Evolutionary conservation across 2,329 filamentous ascomycete species (phyloP).

Genomic region (Sphaerostilbella broomeana): DNA sequence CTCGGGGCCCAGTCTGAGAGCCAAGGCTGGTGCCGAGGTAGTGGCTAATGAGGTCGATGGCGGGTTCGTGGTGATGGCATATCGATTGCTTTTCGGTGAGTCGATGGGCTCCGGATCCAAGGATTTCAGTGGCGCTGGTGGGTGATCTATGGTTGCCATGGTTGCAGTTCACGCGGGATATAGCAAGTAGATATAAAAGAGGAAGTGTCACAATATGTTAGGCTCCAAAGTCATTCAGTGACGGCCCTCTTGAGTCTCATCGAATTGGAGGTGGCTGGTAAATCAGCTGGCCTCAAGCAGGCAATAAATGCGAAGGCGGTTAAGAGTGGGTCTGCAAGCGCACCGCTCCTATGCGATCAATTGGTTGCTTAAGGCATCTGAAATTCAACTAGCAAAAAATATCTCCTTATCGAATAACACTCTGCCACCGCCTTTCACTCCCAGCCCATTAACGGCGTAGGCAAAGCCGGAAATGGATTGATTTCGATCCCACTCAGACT

Average conservation of each 20-base stretch:
- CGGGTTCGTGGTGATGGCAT: constrained; percentile 1
- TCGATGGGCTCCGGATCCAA: constrained; percentile 10
- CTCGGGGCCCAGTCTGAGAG: constrained; percentile 17
- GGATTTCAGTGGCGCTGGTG: constrained; percentile 4
- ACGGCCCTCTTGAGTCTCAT: not conserved
- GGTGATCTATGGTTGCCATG: constrained; percentile 8
- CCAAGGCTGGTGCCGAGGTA: constrained; percentile 14
- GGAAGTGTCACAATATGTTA: not conserved
- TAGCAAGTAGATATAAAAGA: not conserved
- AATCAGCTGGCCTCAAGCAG: not conserved
- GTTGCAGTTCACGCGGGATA: not conserved
- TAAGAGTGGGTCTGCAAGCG: constrained; percentile 10
- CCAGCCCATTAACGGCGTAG: no score
- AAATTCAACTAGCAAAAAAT: not conserved
- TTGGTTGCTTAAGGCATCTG: not conserved
- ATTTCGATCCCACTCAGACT: not conserved
- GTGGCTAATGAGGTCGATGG: not conserved
- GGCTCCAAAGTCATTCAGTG: not conserved
- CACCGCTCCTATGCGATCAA: constrained; percentile 6
- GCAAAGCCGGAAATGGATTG: no score
- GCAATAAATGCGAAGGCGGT: constrained; percentile 1
- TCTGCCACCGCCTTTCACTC: no score
- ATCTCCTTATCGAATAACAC: no score
- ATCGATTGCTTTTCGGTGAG: constrained; percentile 5
- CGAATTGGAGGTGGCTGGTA: constrained; percentile 13